Evolutionary conservation across 345 rosid genomes (phyloP).

Genomic region (Linum tenue): DNA sequence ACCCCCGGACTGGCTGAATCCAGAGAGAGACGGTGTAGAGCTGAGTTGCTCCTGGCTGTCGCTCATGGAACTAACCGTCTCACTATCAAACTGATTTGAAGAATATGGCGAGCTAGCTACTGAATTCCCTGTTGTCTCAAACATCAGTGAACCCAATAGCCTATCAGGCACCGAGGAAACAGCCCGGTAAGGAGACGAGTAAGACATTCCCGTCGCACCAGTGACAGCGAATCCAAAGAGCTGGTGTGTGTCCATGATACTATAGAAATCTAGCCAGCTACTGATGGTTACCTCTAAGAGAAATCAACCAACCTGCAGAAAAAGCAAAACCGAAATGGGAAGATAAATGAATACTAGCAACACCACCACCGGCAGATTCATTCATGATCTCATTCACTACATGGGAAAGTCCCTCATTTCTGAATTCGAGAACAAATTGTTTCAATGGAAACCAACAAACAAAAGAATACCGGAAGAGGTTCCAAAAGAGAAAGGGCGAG

Average conservation of each 20-base stretch:
- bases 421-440: no score
- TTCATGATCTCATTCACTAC: no score
- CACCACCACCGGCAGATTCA: neutral
- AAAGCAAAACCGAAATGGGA: neutral
- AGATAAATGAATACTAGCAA: neutral
- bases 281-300: neutral
- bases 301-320: neutral
- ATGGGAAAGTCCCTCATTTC: no score
- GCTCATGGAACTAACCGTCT: constrained; percentile 30
- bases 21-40: constrained; percentile 38
- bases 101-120: constrained; percentile 34
- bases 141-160: constrained; percentile 28
- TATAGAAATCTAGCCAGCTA: neutral
- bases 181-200: constrained; percentile 29
- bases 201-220: constrained; percentile 29
- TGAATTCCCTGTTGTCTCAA: constrained; percentile 27
- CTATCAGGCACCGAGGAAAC: constrained; percentile 29
- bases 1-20: constrained; percentile 34
- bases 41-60: constrained; percentile 43
- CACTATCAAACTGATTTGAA: constrained; percentile 29
- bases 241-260: constrained; percentile 42
- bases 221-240: constrained; percentile 28
- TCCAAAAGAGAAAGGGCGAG: no score
- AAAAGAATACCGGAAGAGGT: no score
- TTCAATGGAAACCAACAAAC: no score